A percentile compares a stretch with the other conserved stretches of the same genome.
These are phyloP conservation scores for Sclerospora graminicola DNA, from an alignment of 352 stramenopile species.

Conservation along the genomic window DNA sequence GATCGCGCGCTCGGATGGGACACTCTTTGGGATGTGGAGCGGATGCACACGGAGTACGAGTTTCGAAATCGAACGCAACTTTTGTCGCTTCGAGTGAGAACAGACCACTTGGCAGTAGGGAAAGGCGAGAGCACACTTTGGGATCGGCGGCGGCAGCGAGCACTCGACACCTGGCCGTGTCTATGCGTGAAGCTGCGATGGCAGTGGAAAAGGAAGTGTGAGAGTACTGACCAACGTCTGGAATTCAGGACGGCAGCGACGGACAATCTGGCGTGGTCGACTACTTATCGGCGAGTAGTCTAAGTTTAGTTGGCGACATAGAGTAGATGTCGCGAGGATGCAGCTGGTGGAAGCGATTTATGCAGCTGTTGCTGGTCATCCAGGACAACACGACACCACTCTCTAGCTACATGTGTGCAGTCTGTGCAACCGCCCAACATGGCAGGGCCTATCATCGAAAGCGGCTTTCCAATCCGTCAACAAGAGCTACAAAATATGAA, in stretches of 20 bases:
- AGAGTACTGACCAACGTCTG: slow-evolving; percentile 1
- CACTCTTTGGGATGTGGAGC: slow-evolving; percentile 20
- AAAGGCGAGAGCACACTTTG: slow-evolving; percentile 10
- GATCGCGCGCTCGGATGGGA: slow-evolving; percentile 16
- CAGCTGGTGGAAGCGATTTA: slow-evolving; percentile 19
- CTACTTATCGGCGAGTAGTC: neutral
- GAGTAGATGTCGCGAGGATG: neutral
- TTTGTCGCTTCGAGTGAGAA: slow-evolving; percentile 9
- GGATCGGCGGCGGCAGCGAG: slow-evolving; percentile 6
- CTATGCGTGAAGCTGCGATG: neutral
- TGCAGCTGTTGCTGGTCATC: slow-evolving; percentile 20
- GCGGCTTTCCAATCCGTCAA: neutral
- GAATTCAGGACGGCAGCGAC: neutral
- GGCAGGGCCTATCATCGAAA: slow-evolving; percentile 4
- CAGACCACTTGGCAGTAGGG: slow-evolving; percentile 7
- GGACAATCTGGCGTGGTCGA: neutral
- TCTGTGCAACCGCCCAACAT: slow-evolving; percentile 6
- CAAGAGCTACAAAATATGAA: too few relatives aligned
- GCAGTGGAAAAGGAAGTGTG: slow-evolving; percentile 22
- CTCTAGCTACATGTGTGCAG: slow-evolving; percentile 5
- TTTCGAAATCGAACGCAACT: slow-evolving; percentile 19
- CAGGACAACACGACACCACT: slow-evolving; percentile 15
- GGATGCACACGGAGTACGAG: slow-evolving; percentile 6
- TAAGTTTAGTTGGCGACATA: slow-evolving; percentile 23
- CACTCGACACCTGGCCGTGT: slow-evolving; percentile 2